Percentiles rank a stretch among this genome's conserved stretches.
Evolutionary conservation across 2,329 filamentous ascomycete genomes (phyloP).

Genomic region (Cladosporium sp.): DNA sequence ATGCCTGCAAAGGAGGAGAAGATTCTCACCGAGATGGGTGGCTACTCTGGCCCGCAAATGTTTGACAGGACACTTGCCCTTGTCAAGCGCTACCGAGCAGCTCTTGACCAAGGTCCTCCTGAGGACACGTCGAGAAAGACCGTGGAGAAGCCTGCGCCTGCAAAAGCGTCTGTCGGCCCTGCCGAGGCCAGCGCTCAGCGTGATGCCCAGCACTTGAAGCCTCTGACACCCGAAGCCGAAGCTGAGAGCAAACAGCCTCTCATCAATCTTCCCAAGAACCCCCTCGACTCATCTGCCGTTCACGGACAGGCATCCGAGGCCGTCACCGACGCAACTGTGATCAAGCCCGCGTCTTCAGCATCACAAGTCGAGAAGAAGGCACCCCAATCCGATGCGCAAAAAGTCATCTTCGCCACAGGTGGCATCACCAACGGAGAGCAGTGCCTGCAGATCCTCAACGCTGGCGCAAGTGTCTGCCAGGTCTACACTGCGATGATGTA

Average conservation of each 20-base stretch:
- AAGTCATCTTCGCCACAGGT: constrained; percentile 89
- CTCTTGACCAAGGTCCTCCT: constrained; percentile 43
- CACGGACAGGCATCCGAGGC: constrained; percentile 21
- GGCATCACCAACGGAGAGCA: constrained; percentile 87
- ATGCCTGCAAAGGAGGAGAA: constrained; percentile 64
- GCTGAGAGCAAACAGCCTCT: constrained; percentile 29
- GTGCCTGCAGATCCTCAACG: constrained; percentile 75
- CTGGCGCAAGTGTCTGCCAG: constrained; percentile 70
- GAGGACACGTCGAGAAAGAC: constrained; percentile 12
- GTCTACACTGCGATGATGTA: constrained; percentile 71
- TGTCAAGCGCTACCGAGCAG: constrained; percentile 69
- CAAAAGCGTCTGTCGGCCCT: neutral
- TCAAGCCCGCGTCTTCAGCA: neutral
- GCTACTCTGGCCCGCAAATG: constrained; percentile 86
- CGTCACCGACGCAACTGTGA: constrained; percentile 8
- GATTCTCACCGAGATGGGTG: constrained; percentile 72
- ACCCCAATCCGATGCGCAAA: constrained; percentile 44
- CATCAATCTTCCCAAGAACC: constrained; percentile 26
- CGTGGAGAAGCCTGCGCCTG: constrained; percentile 10
- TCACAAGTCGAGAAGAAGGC: constrained; percentile 17
- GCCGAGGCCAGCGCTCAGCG: constrained; percentile 25
- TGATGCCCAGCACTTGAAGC: constrained; percentile 30
- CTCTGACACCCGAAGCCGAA: constrained; percentile 25
- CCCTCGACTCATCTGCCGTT: constrained; percentile 8
- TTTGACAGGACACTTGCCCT: constrained; percentile 75